Evolutionary conservation across 1,139 yeast genomes (phyloP).

Genomic region (Kurtzmaniella quercitrusa): DNA sequence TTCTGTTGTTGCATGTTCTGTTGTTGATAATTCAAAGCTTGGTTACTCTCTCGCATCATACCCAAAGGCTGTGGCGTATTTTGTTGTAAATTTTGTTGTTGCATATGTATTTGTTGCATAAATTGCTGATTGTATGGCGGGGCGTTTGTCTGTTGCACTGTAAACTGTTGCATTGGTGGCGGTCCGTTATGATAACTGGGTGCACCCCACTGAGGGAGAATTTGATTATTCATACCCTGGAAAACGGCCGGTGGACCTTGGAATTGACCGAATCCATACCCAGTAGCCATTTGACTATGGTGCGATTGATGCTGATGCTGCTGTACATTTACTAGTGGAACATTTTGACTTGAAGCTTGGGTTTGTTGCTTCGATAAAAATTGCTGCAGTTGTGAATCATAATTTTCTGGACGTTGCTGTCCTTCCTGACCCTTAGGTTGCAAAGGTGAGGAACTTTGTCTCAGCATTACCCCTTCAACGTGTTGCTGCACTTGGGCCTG

Average conservation of each 20-base stretch:
- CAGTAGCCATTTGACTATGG: neutral
- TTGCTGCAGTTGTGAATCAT: neutral
- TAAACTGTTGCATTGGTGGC: neutral
- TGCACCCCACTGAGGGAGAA: neutral
- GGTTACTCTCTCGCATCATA: no score
- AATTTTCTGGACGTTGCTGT: neutral
- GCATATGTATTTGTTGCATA: no score
- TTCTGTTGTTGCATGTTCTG: neutral
- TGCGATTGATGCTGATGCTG: neutral
- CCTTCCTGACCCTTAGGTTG: neutral
- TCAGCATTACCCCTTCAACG: neutral
- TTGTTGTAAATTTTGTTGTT: no score
- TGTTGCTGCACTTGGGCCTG: neutral
- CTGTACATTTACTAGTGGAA: neutral
- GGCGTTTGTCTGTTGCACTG: no score
- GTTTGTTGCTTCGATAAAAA: neutral
- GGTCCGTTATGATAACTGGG: neutral
- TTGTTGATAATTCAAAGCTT: neutral
- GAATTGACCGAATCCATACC: neutral
- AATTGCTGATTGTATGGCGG: no score
- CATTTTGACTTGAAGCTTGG: neutral
- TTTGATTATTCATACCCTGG: neutral
- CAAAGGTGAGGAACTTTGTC: neutral
- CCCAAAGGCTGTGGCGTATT: no score
- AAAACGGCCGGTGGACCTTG: neutral